Percentiles rank a stretch among this genome's conserved stretches.
Evolutionary conservation across 192 early-diverging fungal species (phyloP).

Genomic region (Phycomyces blakesleeanus): DNA sequence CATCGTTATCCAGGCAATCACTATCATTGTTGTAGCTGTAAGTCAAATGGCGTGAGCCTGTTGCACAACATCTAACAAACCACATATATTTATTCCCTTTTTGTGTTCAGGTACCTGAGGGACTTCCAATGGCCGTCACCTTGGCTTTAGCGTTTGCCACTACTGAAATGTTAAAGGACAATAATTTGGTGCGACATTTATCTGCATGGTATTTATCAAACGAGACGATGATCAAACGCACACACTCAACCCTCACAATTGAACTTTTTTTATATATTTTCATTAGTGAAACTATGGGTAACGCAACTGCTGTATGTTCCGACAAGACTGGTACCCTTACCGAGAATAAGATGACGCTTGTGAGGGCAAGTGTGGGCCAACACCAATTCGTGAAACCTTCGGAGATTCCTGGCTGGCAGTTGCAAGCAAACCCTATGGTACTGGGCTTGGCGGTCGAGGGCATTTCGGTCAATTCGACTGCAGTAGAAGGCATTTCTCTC

Average conservation of each 20-base stretch:
- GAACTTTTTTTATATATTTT: too few relatives aligned
- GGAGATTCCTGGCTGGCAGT: slow-evolving; percentile 45
- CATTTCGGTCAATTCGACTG: slow-evolving; percentile 73
- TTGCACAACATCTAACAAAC: too few relatives aligned
- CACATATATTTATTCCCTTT: background rate
- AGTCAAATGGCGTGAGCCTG: background rate
- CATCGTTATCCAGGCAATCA: slow-evolving; percentile 79
- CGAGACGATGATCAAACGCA: too few relatives aligned
- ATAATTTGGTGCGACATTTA: slow-evolving; percentile 77
- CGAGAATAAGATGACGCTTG: slow-evolving; percentile 80
- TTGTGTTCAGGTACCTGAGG: slow-evolving; percentile 56
- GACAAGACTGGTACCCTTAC: slow-evolving; percentile 90
- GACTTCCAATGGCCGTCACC: slow-evolving; percentile 84
- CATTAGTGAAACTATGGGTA: slow-evolving; percentile 75
- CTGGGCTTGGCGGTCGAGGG: slow-evolving; percentile 49
- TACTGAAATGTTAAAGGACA: slow-evolving; percentile 78
- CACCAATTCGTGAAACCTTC: slow-evolving; percentile 36
- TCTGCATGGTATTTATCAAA: slow-evolving; percentile 49
- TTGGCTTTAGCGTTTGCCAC: slow-evolving; percentile 81
- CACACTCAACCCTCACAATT: too few relatives aligned
- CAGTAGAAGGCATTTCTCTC: slow-evolving; percentile 68
- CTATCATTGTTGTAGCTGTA: slow-evolving; percentile 79
- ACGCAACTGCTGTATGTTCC: slow-evolving; percentile 77
- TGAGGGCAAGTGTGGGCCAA: slow-evolving; percentile 51
- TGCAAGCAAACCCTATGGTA: slow-evolving; percentile 37